Evolutionary conservation across 371 early-diverging fungal species (phyloP).

Genomic region (Basidiobolus meristosporus): DNA sequence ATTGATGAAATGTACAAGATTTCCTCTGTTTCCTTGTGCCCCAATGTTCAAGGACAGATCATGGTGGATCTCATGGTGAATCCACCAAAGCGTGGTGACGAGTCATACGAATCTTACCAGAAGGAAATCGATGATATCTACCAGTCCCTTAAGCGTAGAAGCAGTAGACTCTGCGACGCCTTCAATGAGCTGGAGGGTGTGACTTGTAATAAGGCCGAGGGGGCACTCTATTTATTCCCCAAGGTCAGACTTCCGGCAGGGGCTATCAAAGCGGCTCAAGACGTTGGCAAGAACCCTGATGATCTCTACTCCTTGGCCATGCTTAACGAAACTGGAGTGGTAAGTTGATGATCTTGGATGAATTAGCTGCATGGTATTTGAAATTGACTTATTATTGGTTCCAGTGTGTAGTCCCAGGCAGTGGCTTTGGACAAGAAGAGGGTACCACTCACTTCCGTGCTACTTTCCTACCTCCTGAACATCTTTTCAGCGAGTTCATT

Average conservation of each 20-base stretch:
- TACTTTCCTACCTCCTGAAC: constrained; percentile 88
- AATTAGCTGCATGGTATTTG: no score
- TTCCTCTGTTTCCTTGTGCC: constrained; percentile 79
- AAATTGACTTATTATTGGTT: no score
- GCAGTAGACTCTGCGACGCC: constrained; percentile 45
- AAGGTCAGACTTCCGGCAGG: constrained; percentile 46
- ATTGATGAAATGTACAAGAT: constrained; percentile 80
- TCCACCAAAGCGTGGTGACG: constrained; percentile 69
- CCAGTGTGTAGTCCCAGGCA: no score
- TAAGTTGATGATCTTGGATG: no score
- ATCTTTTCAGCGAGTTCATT: constrained; percentile 78
- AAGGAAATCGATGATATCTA: constrained; percentile 60
- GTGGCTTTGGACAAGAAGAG: constrained; percentile 83
- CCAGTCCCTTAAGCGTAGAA: constrained; percentile 67
- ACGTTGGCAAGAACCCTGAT: constrained; percentile 51
- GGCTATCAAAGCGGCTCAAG: constrained; percentile 56
- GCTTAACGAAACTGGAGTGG: constrained; percentile 85
- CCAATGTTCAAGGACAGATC: constrained; percentile 70
- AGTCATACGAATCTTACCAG: constrained; percentile 51
- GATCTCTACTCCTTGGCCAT: constrained; percentile 73
- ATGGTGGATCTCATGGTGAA: no score
- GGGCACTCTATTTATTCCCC: constrained; percentile 95
- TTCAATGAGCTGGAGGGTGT: constrained; percentile 75
- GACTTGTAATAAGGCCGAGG: constrained; percentile 72
- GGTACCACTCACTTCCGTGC: constrained; percentile 90